phyloP scores from a whole-genome alignment of 495 filamentous ascomycete genomes.

The Penicillium arizonense region DNA sequence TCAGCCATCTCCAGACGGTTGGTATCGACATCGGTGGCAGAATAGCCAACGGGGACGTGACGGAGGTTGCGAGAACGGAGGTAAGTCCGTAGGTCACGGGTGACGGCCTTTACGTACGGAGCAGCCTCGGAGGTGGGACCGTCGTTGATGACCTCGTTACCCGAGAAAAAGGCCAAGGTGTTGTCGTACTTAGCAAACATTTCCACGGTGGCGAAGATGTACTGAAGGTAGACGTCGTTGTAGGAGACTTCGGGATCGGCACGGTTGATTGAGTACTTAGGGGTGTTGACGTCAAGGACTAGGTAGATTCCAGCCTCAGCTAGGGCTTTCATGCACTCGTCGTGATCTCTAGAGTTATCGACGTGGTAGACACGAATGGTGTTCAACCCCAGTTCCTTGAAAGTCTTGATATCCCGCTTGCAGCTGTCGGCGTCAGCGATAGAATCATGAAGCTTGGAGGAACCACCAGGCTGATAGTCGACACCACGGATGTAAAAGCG shows the following conservation, averaged over 20 bases:
- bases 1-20: constrained; percentile 87
- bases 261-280: constrained; percentile 81
- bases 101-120: constrained; percentile 90
- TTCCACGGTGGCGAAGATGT: constrained; percentile 90
- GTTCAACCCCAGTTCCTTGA: constrained; percentile 85
- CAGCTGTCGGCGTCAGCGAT: constrained; percentile 70
- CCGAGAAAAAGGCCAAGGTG: constrained; percentile 92
- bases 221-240: constrained; percentile 89
- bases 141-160: constrained; percentile 94
- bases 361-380: constrained; percentile 91
- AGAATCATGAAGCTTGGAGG: constrained; percentile 73
- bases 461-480: constrained; percentile 93
- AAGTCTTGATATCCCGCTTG: constrained; percentile 79
- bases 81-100: constrained; percentile 87
- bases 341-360: constrained; percentile 82
- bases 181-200: constrained; percentile 84
- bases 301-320: constrained; percentile 88
- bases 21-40: constrained; percentile 74
- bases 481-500: constrained; percentile 95
- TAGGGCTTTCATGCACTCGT: constrained; percentile 81
- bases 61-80: constrained; percentile 73
- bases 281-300: constrained; percentile 79
- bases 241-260: constrained; percentile 73
- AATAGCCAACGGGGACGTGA: constrained; percentile 87
- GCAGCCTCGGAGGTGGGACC: constrained; percentile 69